A percentile compares a stretch with the other conserved stretches of the same genome.
Conservation (phyloP, 1,284 basidiomycete species). For the Amylostereum areolatum region DNA sequence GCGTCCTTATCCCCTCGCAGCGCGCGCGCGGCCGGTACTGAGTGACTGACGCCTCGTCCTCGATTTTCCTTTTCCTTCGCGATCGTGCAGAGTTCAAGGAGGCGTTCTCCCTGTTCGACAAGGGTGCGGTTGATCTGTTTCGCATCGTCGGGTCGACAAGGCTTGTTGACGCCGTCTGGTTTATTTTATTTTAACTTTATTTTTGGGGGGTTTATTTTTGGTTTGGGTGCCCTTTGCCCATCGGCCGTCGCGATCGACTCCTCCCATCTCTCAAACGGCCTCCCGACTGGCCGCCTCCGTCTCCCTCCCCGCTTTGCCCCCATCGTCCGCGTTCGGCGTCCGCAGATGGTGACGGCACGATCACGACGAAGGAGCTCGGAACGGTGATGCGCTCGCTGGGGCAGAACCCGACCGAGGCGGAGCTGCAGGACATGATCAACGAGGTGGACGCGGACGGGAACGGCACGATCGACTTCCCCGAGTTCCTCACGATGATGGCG, state of each 20-base stretch:
- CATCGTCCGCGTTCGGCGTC: background rate
- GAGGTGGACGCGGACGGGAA: constrained; percentile 79
- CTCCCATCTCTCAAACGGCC: background rate
- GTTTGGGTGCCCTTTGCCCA: background rate
- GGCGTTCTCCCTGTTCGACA: constrained; percentile 92
- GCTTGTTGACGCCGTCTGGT: no score
- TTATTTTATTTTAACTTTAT: no score
- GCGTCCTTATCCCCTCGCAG: constrained; percentile 15
- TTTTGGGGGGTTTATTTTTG: no score
- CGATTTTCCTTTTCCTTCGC: no score
- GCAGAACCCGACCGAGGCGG: constrained; percentile 94
- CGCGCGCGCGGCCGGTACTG: background rate
- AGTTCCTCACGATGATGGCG: constrained; percentile 95
- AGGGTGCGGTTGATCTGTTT: constrained; percentile 68
- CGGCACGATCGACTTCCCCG: constrained; percentile 94
- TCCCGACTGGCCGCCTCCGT: background rate
- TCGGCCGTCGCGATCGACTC: no score
- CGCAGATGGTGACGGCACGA: constrained; percentile 92
- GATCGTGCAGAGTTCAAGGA: constrained; percentile 84
- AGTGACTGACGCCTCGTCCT: constrained; percentile 14
- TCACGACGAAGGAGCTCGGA: constrained; percentile 93
- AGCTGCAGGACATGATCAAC: constrained; percentile 96
- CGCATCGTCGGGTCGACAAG: no score
- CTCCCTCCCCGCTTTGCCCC: background rate
- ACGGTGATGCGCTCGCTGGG: constrained; percentile 97